A percentile compares a stretch with the other conserved stretches of the same genome.
Evolutionary conservation across 768 basidiomycete species (phyloP).

Genomic region (Trametes cinnabarina): DNA sequence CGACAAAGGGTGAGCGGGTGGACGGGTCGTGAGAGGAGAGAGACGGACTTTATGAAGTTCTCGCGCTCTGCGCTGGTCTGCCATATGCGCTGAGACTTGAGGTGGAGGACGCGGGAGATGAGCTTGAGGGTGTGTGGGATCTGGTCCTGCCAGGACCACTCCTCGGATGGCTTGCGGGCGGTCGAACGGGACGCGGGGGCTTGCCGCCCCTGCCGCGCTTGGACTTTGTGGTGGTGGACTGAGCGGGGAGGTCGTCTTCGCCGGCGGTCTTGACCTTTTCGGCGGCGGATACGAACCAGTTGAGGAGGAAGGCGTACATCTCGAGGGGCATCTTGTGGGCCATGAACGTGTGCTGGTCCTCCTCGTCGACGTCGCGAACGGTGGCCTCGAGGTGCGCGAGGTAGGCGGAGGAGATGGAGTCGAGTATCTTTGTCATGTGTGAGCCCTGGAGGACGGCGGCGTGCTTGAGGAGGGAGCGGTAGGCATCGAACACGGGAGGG

Average conservation of each 20-base stretch:
- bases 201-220: conserved; percentile 64
- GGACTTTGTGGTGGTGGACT: conserved; percentile 47
- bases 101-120: conserved; percentile 67
- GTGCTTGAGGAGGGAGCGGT: conserved; percentile 78
- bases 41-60: conserved; percentile 68
- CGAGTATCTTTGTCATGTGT: conserved; percentile 82
- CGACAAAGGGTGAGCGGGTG: neutral
- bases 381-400: conserved; percentile 71
- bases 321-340: conserved; percentile 77
- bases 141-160: conserved; percentile 79
- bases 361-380: conserved; percentile 63
- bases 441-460: conserved; percentile 58
- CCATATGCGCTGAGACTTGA: conserved; percentile 83
- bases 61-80: conserved; percentile 84
- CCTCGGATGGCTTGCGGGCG: conserved; percentile 36
- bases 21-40: neutral
- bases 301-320: conserved; percentile 88
- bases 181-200: conserved; percentile 42
- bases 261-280: conserved; percentile 69
- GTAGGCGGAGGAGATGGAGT: conserved; percentile 79
- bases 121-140: conserved; percentile 67
- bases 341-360: conserved; percentile 58
- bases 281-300: conserved; percentile 83
- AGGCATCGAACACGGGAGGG: conserved; percentile 72
- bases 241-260: conserved; percentile 40